Conservation (phyloP, 139 green algal genomes). For the Limnomonas spitsbergensis region DNA sequence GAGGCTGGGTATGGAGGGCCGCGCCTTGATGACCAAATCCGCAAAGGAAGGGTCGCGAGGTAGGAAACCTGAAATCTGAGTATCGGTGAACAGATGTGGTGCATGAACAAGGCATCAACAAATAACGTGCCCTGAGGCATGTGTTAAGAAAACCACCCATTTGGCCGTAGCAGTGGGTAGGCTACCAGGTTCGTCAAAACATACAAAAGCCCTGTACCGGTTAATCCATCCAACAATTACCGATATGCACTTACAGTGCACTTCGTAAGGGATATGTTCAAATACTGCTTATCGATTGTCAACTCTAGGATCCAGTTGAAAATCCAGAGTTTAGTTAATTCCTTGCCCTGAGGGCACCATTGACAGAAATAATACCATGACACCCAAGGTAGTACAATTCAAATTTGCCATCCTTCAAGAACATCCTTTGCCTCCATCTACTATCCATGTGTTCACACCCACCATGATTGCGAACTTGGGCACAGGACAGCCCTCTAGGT, state of each 20-base stretch:
- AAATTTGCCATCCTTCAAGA: too few relatives aligned
- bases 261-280: background rate
- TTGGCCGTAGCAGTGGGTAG: too few relatives aligned
- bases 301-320: too few relatives aligned
- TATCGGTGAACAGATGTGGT: background rate
- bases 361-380: background rate
- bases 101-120: background rate
- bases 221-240: too few relatives aligned
- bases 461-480: constrained; percentile 5
- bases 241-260: background rate
- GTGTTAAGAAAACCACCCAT: too few relatives aligned
- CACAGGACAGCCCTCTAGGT: background rate
- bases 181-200: too few relatives aligned
- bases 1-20: background rate
- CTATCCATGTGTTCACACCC: too few relatives aligned
- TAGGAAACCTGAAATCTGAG: constrained; percentile 3
- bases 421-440: too few relatives aligned
- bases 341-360: background rate
- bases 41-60: constrained; percentile 5
- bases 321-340: too few relatives aligned
- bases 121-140: too few relatives aligned
- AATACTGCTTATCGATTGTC: background rate
- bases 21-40: background rate
- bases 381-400: background rate
- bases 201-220: too few relatives aligned